Evolutionary conservation across 139 green algal species (phyloP).

Genomic region (Chlamydomonas applanata): DNA sequence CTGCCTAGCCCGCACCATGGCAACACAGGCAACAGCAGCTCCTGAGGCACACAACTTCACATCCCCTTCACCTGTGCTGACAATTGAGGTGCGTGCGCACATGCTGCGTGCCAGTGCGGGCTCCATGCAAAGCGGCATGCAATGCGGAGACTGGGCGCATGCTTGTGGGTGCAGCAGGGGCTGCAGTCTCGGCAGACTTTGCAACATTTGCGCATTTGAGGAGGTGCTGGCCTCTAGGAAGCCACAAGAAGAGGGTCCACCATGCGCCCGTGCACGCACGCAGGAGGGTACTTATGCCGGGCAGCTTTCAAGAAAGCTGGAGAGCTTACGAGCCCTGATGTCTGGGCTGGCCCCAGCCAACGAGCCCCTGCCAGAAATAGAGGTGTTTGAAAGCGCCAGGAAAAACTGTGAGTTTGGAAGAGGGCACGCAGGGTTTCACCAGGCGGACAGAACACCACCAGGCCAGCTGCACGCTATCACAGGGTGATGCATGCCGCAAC

Average conservation of each 20-base stretch:
- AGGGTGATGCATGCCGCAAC: too few relatives aligned
- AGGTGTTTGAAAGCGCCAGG: conserved; percentile 8
- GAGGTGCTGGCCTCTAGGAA: too few relatives aligned
- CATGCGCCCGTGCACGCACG: conserved; percentile 22
- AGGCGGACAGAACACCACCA: too few relatives aligned
- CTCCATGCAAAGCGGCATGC: too few relatives aligned
- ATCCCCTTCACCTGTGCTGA: neutral
- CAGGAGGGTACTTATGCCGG: conserved; percentile 41
- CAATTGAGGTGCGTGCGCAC: conserved; percentile 1
- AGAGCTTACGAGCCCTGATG: conserved; percentile 16
- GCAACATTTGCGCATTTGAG: too few relatives aligned
- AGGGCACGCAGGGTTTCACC: too few relatives aligned
- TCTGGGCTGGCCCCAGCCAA: neutral
- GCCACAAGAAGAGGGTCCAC: too few relatives aligned
- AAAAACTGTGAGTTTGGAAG: conserved; percentile 3
- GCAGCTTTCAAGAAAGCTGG: conserved; percentile 59
- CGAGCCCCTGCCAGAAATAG: conserved; percentile 1
- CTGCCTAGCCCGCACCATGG: neutral
- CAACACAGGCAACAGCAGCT: neutral
- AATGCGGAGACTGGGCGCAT: too few relatives aligned
- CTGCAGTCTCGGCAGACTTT: neutral
- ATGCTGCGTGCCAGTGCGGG: too few relatives aligned
- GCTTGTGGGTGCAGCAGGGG: neutral
- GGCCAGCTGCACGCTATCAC: too few relatives aligned
- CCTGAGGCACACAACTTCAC: conserved; percentile 13